phyloP scores from a whole-genome alignment of 768 basidiomycete genomes.

The Russula dissimulans region DNA sequence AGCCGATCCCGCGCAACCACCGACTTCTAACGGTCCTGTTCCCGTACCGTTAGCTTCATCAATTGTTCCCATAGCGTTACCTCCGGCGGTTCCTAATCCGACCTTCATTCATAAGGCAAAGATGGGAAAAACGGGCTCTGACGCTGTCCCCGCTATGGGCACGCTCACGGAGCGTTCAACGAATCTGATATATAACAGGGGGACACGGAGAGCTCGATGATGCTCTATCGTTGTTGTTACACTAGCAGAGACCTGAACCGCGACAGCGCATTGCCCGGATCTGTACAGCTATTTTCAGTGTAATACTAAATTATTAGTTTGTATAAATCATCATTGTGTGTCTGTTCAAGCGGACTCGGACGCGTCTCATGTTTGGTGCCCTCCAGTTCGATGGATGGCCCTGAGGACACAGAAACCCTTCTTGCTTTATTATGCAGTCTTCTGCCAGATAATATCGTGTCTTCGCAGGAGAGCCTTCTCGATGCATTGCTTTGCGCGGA shows the following conservation, averaged over 20 bases:
- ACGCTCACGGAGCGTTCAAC: constrained; percentile 30
- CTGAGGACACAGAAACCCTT: constrained; percentile 18
- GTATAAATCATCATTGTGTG: neutral
- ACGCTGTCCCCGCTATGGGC: constrained; percentile 18
- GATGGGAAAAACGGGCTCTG: constrained; percentile 18
- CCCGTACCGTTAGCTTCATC: neutral
- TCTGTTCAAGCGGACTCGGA: neutral
- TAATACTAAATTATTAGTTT: neutral
- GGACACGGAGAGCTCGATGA: constrained; percentile 13
- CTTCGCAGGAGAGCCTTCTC: constrained; percentile 12
- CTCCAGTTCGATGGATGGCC: neutral
- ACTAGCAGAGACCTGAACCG: neutral
- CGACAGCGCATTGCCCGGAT: neutral
- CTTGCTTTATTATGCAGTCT: constrained; percentile 18
- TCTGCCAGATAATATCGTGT: constrained; percentile 10
- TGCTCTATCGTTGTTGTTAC: neutral
- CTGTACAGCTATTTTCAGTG: neutral
- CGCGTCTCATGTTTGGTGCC: neutral
- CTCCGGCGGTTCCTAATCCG: constrained; percentile 18
- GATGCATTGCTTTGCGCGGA: constrained; percentile 16
- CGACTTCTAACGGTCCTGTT: neutral
- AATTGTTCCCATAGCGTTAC: constrained; percentile 13
- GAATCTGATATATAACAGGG: constrained; percentile 24
- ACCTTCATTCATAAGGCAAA: constrained; percentile 15
- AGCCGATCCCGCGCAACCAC: neutral